Base-by-base conservation (phyloP, 768 basidiomycete genomes). In the Pleurotus sapidus region DNA sequence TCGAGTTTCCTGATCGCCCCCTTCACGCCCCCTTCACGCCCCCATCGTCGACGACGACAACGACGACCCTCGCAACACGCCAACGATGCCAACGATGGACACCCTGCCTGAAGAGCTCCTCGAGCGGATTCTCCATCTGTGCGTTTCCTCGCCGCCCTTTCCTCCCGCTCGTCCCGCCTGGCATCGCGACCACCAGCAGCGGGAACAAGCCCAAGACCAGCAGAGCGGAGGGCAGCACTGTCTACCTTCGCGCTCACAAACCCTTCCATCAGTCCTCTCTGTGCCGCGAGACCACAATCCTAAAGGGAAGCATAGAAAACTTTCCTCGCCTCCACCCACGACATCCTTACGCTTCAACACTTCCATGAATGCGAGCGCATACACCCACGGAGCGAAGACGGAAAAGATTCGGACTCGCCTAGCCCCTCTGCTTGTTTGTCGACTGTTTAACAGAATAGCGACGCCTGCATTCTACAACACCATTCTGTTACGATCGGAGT, bases 381-480 rank as follows among this genome's bases (percentile, higher is more conserved):
- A 48, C 54, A 57, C 58, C n/a, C 11, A 12, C 30, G 17, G 4
- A 18, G 27, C 30, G 8, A 38, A 11, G 20, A 42, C 39, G 7
- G 24, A n/a, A 5, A 53, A 24, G 12, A 50, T 50, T 7, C 49
- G 51, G 46, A 63, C 68, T 27, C 68, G 68, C 12, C 64, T 70
- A 15, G 72, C 81, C 4, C 74, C 78, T 0, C 76, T 88, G 14
- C 77, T 82, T 51, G 81, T 83, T 46, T 85, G 70, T 49, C 77
- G 68, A 39, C 64, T 70, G 20, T 83, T 86, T 70, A 67, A 76
- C 45, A 77, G 87, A 58, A 85, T 88, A 58, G 77, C 74, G 1
- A 77, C 77, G 0, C 85, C 86, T 1, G 73, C 86, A 11, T 75
- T 84, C 59, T 87, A 87, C 72, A 73, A 79, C 64, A 74, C 76